A percentile compares a stretch with the other conserved stretches of the same genome.
Evolutionary conservation across 768 basidiomycete genomes (phyloP).

Genomic region (Auriscalpium microsporum): DNA sequence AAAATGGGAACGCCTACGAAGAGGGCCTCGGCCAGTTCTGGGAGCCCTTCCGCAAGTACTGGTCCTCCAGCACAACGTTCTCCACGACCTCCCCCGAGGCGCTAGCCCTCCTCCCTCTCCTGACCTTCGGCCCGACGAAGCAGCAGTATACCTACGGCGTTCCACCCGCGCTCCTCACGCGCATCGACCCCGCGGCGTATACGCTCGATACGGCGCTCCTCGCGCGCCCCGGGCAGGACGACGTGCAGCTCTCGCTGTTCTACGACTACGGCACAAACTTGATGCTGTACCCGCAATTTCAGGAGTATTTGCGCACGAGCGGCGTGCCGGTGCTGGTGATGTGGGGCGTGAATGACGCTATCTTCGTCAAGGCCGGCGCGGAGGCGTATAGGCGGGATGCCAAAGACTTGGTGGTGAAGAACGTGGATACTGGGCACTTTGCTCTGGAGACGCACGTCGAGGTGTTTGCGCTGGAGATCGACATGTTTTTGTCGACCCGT

Average conservation of each 20-base stretch:
- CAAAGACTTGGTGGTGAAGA: conserved; percentile 28
- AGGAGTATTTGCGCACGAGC: conserved; percentile 32
- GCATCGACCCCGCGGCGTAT: conserved; percentile 31
- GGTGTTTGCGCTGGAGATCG: conserved; percentile 14
- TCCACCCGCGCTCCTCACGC: conserved; percentile 22
- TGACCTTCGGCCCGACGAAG: conserved; percentile 27
- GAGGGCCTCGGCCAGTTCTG: conserved; percentile 39
- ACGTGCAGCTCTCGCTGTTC: conserved; percentile 37
- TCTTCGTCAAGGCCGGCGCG: conserved; percentile 37
- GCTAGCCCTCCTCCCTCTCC: conserved; percentile 17
- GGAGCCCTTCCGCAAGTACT: conserved; percentile 25
- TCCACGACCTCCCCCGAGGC: conserved; percentile 17
- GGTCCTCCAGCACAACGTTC: conserved; percentile 15
- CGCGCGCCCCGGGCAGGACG: conserved; percentile 29
- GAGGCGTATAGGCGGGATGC: conserved; percentile 34
- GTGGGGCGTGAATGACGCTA: conserved; percentile 39
- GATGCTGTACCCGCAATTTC: conserved; percentile 35
- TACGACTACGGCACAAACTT: conserved; percentile 35
- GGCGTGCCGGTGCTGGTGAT: conserved; percentile 36
- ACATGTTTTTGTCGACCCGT: conserved; percentile 7
- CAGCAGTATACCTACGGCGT: conserved; percentile 31
- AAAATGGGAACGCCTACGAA: conserved; percentile 42
- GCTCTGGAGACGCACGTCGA: conserved; percentile 27
- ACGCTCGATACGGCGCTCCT: conserved; percentile 35
- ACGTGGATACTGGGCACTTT: conserved; percentile 41